A percentile compares a stretch with the other conserved stretches of the same genome.
Evolutionary conservation across 1,284 basidiomycete genomes (phyloP).

Genomic region (Marasmius oreades): DNA sequence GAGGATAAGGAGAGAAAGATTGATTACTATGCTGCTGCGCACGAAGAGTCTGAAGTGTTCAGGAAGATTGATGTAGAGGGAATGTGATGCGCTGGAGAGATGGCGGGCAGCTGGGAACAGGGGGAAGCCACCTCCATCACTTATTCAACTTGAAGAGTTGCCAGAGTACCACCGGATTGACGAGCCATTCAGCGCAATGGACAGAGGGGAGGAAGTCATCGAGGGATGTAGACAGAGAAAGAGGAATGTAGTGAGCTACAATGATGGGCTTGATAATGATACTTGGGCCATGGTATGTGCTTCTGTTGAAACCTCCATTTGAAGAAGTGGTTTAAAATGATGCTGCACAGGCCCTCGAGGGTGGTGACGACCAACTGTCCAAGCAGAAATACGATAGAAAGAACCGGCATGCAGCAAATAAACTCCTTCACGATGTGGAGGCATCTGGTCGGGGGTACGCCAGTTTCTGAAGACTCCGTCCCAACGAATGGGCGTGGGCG

Average conservation of each 20-base stretch:
- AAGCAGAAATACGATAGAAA: slow-evolving; percentile 62
- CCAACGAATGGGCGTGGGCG: slow-evolving; percentile 54
- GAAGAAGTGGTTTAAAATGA: neutral
- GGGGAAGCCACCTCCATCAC: slow-evolving; percentile 73
- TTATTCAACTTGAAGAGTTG: slow-evolving; percentile 89
- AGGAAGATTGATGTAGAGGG: slow-evolving; percentile 85
- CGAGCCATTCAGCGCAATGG: slow-evolving; percentile 70
- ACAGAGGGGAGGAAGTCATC: slow-evolving; percentile 58
- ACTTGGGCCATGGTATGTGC: slow-evolving; percentile 79
- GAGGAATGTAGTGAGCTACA: slow-evolving; percentile 86
- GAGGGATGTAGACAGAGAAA: slow-evolving; percentile 85
- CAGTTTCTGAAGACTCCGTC: slow-evolving; percentile 56
- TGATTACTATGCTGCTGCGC: slow-evolving; percentile 97
- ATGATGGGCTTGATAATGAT: slow-evolving; percentile 92
- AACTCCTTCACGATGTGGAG: slow-evolving; percentile 49
- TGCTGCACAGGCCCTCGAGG: slow-evolving; percentile 67
- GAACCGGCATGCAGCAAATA: slow-evolving; percentile 53
- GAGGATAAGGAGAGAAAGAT: slow-evolving; percentile 75
- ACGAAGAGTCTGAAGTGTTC: slow-evolving; percentile 81
- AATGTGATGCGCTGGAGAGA: slow-evolving; percentile 60
- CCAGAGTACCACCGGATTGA: slow-evolving; percentile 90
- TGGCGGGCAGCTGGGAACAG: slow-evolving; percentile 80
- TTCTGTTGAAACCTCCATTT: slow-evolving; percentile 1
- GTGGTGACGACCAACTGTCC: slow-evolving; percentile 78
- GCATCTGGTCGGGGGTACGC: slow-evolving; percentile 55